Evolutionary conservation across 1,284 basidiomycete genomes (phyloP).

Genomic region (Ceratobasidium sp.): DNA sequence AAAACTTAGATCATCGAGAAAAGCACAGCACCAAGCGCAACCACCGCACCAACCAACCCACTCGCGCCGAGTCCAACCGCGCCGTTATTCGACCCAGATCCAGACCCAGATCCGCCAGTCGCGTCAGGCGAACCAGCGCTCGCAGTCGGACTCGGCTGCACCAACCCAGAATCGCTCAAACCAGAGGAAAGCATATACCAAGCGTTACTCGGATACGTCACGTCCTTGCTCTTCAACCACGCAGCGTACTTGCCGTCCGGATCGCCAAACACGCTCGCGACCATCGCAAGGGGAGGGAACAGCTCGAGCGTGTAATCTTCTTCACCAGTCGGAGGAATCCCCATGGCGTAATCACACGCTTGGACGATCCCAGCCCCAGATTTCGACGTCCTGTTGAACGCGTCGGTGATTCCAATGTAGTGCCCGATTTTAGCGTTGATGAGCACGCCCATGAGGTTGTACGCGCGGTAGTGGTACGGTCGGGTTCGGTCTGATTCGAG

Average conservation of each 20-base stretch:
- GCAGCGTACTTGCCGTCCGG: slow-evolving; percentile 48
- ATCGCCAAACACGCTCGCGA: slow-evolving; percentile 48
- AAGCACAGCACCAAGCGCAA: slow-evolving; percentile 7
- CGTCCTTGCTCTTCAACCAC: slow-evolving; percentile 39
- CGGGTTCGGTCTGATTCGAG: slow-evolving; percentile 55
- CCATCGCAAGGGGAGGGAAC: slow-evolving; percentile 43
- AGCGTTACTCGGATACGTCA: slow-evolving; percentile 9
- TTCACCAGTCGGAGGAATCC: slow-evolving; percentile 54
- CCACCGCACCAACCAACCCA: background rate
- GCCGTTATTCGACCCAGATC: background rate
- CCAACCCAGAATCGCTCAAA: slow-evolving; percentile 35
- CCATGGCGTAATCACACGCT: slow-evolving; percentile 71
- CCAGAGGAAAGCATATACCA: slow-evolving; percentile 32
- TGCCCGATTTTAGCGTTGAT: slow-evolving; percentile 66
- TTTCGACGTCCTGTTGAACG: slow-evolving; percentile 66
- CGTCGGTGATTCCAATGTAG: slow-evolving; percentile 62
- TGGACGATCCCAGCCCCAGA: slow-evolving; percentile 68
- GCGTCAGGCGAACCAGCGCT: slow-evolving; percentile 6
- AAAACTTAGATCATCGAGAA: slow-evolving; percentile 18
- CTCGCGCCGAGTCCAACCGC: background rate
- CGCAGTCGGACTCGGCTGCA: slow-evolving; percentile 4
- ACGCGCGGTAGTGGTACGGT: slow-evolving; percentile 49
- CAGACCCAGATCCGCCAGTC: slow-evolving; percentile 10
- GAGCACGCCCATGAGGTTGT: slow-evolving; percentile 54
- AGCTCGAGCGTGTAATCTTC: slow-evolving; percentile 37